Evolutionary conservation across 805 yeast species (phyloP), one percentile per base, ranked within the genome.

Genomic region (Kregervanrija pseudodelftensis): DNA sequence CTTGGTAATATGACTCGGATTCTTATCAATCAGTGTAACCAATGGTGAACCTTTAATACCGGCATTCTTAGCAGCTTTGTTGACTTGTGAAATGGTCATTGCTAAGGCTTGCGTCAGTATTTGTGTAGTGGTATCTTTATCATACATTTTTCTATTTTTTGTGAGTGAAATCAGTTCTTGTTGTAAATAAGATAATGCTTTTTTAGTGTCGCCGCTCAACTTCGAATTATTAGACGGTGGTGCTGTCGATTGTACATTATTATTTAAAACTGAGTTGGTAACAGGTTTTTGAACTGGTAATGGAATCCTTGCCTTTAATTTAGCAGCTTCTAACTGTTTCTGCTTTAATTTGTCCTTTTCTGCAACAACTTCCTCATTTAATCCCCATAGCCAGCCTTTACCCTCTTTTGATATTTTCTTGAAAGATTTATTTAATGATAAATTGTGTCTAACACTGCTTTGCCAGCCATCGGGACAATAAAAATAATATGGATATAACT

Each of bases 401-500:
- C 95, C 93, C 54, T 85, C 93, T 48, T 84, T 82, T 34, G 88
- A 79, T 12, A 85, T 82, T 57, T 85, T 85, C 43, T 78, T 73
- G 67, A 91, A 93, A 7, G 91, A 81, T 65, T 87, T 88, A 65
- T 89, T 89, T 52, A 88, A 71, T 16, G 91, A 83, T 35, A 93
- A 70, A 56, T 89, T 90, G 65, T 93, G 99, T 42, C 95, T 76
- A 14, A 93, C 95, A 0, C 95, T 80, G 58, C 86, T 83, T 66
- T 93, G 99, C 99, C 99, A 93, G 3, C 98, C 98, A 62, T 89
- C 95, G 0, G 95, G 91, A 56, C 97, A 90, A 64, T 87, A 91
- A 55, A 82, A 77, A 66, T 87, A 93, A 67, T 86, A 93, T 2
- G 98, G 98, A 64, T 84, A 91, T 11, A 85, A 63, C 37, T 86